Conservation (phyloP, 1,284 basidiomycete genomes). For the Boletellus dicymbophilus region DNA sequence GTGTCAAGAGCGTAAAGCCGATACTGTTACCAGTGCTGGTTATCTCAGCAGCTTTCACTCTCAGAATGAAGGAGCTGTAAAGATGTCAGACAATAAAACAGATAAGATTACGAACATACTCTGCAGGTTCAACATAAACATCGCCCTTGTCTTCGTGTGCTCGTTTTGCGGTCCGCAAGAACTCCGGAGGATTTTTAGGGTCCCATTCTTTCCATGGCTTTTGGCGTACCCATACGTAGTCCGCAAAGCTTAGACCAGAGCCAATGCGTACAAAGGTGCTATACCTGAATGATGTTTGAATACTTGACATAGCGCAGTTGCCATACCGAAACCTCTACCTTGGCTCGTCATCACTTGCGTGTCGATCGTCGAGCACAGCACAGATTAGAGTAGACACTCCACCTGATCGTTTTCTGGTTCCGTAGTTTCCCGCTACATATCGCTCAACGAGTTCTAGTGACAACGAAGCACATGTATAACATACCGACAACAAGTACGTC, state of each 20-base stretch:
- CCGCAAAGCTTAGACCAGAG: constrained; percentile 79
- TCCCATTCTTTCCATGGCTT: constrained; percentile 79
- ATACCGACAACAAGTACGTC: constrained; percentile 86
- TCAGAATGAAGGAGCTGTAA: constrained; percentile 80
- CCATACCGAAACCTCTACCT: constrained; percentile 45
- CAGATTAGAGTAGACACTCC: constrained; percentile 82
- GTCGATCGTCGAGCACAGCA: constrained; percentile 73
- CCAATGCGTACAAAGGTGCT: constrained; percentile 85
- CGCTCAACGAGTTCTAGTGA: neutral
- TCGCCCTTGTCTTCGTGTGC: constrained; percentile 78
- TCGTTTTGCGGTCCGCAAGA: constrained; percentile 59
- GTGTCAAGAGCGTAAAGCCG: neutral
- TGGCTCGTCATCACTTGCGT: constrained; percentile 53
- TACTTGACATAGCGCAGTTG: neutral
- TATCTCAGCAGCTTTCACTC: constrained; percentile 91
- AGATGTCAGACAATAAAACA: constrained; percentile 1
- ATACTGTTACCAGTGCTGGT: constrained; percentile 59
- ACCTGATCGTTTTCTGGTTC: constrained; percentile 70
- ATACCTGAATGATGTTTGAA: constrained; percentile 48
- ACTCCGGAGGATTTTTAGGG: constrained; percentile 61
- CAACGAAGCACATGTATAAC: constrained; percentile 19
- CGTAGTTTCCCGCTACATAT: constrained; percentile 68
- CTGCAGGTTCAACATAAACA: constrained; percentile 76
- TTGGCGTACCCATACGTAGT: constrained; percentile 79
- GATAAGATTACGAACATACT: constrained; percentile 45